Conservation (phyloP, 352 stramenopile genomes). For the Pythium aphanidermatum region DNA sequence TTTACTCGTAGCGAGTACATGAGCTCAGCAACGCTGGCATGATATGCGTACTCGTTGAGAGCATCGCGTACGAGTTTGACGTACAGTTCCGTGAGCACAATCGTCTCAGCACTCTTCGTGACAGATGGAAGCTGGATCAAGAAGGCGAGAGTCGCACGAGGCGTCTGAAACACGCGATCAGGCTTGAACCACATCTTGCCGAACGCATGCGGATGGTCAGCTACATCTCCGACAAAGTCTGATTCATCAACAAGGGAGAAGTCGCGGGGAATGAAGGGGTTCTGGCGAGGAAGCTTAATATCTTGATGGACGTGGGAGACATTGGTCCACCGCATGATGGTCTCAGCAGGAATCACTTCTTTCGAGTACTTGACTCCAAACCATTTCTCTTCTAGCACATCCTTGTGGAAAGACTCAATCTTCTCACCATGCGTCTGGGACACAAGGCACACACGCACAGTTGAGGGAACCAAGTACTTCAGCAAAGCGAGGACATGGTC, state of each 20-base stretch:
- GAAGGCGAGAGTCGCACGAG: constrained; percentile 53
- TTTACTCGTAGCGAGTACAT: constrained; percentile 50
- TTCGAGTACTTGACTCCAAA: constrained; percentile 57
- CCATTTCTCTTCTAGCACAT: constrained; percentile 33
- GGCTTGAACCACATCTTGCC: constrained; percentile 71
- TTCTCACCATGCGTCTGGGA: constrained; percentile 33
- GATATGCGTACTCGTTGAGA: constrained; percentile 56
- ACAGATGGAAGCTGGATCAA: constrained; percentile 47
- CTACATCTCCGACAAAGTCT: constrained; percentile 13
- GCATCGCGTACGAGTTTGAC: constrained; percentile 53
- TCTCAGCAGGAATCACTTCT: constrained; percentile 21
- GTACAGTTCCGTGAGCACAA: constrained; percentile 56
- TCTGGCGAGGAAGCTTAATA: constrained; percentile 22
- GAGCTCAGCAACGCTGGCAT: constrained; percentile 56
- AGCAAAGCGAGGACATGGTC: constrained; percentile 24
- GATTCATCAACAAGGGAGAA: constrained; percentile 40
- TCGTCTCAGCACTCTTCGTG: constrained; percentile 25
- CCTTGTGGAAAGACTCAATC: constrained; percentile 7
- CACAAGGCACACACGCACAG: constrained; percentile 45
- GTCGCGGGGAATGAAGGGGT: constrained; percentile 66
- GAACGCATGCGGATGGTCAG: constrained; percentile 13
- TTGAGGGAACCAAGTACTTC: constrained; percentile 28
- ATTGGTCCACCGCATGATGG: constrained; percentile 22
- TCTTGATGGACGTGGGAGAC: constrained; percentile 11
- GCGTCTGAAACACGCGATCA: constrained; percentile 50